Percentiles rank a stretch among this genome's conserved stretches.
Evolutionary conservation across 2,329 filamentous ascomycete genomes (phyloP).

Genomic region (Colletotrichum endophyticum): DNA sequence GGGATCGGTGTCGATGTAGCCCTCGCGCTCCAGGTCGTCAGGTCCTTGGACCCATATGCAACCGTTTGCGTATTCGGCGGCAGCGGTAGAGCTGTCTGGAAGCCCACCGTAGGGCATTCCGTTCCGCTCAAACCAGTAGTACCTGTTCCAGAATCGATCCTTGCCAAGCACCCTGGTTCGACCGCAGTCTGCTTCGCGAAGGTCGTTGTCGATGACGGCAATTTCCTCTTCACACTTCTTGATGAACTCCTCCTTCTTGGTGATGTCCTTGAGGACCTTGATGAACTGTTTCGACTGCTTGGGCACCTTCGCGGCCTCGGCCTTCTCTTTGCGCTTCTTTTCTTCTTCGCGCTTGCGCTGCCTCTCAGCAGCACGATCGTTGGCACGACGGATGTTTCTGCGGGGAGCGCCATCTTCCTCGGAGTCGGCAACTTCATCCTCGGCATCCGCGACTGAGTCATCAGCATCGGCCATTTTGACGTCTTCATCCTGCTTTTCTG

Average conservation of each 20-base stretch:
- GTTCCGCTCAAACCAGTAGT: slow-evolving; percentile 99
- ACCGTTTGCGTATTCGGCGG: slow-evolving; percentile 89
- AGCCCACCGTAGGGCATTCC: slow-evolving; percentile 95
- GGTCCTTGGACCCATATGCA: slow-evolving; percentile 97
- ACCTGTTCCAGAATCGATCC: slow-evolving; percentile 97
- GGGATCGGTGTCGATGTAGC: slow-evolving; percentile 79
- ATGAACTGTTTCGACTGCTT: slow-evolving; percentile 89
- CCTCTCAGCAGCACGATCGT: slow-evolving; percentile 73
- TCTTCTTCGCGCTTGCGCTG: slow-evolving; percentile 80
- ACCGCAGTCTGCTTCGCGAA: slow-evolving; percentile 92
- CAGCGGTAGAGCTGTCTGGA: slow-evolving; percentile 84
- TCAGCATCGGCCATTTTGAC: slow-evolving; percentile 68
- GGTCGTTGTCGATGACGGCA: slow-evolving; percentile 83
- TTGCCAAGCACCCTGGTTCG: slow-evolving; percentile 89
- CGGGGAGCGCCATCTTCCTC: slow-evolving; percentile 69
- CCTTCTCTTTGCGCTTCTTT: slow-evolving; percentile 61
- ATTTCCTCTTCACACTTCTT: slow-evolving; percentile 86
- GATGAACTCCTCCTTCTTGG: slow-evolving; percentile 83
- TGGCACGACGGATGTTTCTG: slow-evolving; percentile 62
- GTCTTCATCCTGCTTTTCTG: slow-evolving; percentile 57
- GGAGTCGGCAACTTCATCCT: slow-evolving; percentile 68
- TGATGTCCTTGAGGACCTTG: slow-evolving; percentile 86
- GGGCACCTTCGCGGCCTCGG: slow-evolving; percentile 68
- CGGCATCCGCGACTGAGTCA: slow-evolving; percentile 62
- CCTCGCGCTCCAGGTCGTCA: slow-evolving; percentile 83